Base-by-base conservation (phyloP, 495 filamentous ascomycete species). In the Recurvomyces mirabilis region DNA sequence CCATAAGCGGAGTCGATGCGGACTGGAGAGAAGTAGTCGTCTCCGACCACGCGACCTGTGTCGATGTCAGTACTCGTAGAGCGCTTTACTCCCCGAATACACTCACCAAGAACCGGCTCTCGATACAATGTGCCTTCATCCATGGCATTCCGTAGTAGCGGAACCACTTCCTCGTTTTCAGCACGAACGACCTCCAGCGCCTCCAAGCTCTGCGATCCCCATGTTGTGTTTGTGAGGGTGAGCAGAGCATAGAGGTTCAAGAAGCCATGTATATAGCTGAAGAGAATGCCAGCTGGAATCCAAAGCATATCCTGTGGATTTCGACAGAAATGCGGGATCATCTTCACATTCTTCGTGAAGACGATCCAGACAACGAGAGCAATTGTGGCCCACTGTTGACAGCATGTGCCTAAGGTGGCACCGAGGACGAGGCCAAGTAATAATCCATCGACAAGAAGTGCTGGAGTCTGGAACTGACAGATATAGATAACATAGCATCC, bases 201-300 rank as follows among this genome's bases (percentile, higher is more conserved):
- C 26, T 46, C 30, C 15, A 53, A 21, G n/a, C 43, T 14, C 32
- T 49, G 44, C 9, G 10, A 17, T 9, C 50, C 50, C 50, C 50
- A 49, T 13, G 25, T 19, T 0, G 44, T 43, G 9, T 48, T 34
- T 1, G 11, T 24, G 21, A 45, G 32, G 5, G 83, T 86, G 40
- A 74, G 65, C 34, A 79, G 67, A 3, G 83, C 81, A 48, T 82
- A 83, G 41, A 87, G 67, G 65, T 87, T 88, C 64, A 87, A 78
- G 23, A 78, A 58, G 22, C 81, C 80, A 59, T 87, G 81, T 54
- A 84, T 73, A 59, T 82, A 87, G 31, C 82, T 81, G 49, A 88
- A 88, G 3, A 85, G 41, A 32, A 89, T 75, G 1, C 79, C 83
- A n/a, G 78, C 67, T 3, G 84, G 82, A 24, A 88, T 58, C 48